A percentile compares a stretch with the other conserved stretches of the same genome.
phyloP scores from a whole-genome alignment of 2,329 filamentous ascomycete genomes.

The Talaromyces verruculosus region DNA sequence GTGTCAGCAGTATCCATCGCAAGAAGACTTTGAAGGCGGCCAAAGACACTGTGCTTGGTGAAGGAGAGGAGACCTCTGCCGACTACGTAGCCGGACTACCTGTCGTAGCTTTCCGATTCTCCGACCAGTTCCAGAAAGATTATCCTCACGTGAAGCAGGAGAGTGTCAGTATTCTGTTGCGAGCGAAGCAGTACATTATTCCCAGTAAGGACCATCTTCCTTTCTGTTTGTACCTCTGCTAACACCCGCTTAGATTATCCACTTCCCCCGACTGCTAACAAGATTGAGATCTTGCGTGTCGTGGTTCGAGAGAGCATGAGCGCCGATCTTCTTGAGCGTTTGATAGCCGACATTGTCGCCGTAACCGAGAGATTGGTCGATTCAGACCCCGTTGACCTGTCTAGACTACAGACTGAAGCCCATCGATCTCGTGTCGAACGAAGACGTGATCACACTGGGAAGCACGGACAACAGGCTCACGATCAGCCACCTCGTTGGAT shows the following conservation, averaged over 20 bases:
- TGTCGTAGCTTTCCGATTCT: constrained; percentile 66
- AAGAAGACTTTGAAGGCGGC: constrained; percentile 51
- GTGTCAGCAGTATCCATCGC: constrained; percentile 65
- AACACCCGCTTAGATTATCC: constrained; percentile 54
- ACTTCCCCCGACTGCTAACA: constrained; percentile 61
- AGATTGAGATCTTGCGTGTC: constrained; percentile 65
- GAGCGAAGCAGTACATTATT: constrained; percentile 69
- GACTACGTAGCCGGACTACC: constrained; percentile 66
- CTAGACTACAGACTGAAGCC: constrained; percentile 46
- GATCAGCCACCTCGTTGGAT: background rate
- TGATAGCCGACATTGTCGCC: constrained; percentile 61
- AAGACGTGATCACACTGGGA: constrained; percentile 28
- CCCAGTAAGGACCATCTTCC: constrained; percentile 51
- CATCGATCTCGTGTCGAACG: constrained; percentile 43
- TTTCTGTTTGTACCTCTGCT: background rate
- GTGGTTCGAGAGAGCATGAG: constrained; percentile 67
- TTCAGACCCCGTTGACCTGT: constrained; percentile 53
- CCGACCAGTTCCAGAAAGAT: constrained; percentile 60
- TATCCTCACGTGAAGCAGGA: constrained; percentile 66
- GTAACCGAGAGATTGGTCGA: constrained; percentile 63
- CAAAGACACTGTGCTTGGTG: constrained; percentile 42
- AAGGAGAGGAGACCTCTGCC: constrained; percentile 52
- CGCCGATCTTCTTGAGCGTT: constrained; percentile 64
- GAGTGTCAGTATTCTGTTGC: constrained; percentile 60
- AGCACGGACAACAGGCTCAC: constrained; percentile 10